Evolutionary conservation across 768 basidiomycete genomes (phyloP), one percentile per base, ranked within the genome.

Genomic region (Candolleomyces efflorescens): DNA sequence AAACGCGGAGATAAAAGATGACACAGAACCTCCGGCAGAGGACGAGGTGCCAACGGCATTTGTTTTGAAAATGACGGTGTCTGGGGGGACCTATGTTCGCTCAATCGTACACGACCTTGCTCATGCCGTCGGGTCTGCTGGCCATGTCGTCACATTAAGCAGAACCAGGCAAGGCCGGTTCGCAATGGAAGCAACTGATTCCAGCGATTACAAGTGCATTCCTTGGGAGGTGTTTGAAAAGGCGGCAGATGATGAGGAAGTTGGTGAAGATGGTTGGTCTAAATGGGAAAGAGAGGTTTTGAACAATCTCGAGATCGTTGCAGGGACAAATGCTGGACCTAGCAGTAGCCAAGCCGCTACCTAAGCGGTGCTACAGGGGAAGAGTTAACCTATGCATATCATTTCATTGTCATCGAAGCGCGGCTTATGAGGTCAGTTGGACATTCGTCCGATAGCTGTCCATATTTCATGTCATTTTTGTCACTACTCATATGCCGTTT

Each of bases 71-170:
- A 96, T 99, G 94, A 89, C 80, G 60, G 97, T 98, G 5, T 95
- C 94, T 9, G 90, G 92, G 24, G 97, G 97, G 41, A 98, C 97
- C 13, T 99, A 99, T 66, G 95, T 99, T 54, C 88, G 97, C 51
- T 94, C 90, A 1, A 89, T 99, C 62, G 89, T 95, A 44, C 94
- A 98, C 69, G 97, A 99, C 69, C 79, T 99, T 7, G 93, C 89
- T 15, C 85, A 84, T 60, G 82, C 86, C 1, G 68, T 99, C 18
- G 92, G 87, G 2, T 92, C 90, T 23, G 92, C 92, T 4, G 97
- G 94, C 0, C 94, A 97, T 69, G 94, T 99, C 41, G 94, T 96
- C 45, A 92, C 88, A 7, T 80, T 98, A 59, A 90, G 85, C 13
- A 84, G 97, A 37, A 86, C 88, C n/a, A 81, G 91, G 39, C 97